Evolutionary conservation across 2,329 filamentous ascomycete species (phyloP), one percentile per base, ranked within the genome.

Genomic region (Neofusicoccum laricinum): DNA sequence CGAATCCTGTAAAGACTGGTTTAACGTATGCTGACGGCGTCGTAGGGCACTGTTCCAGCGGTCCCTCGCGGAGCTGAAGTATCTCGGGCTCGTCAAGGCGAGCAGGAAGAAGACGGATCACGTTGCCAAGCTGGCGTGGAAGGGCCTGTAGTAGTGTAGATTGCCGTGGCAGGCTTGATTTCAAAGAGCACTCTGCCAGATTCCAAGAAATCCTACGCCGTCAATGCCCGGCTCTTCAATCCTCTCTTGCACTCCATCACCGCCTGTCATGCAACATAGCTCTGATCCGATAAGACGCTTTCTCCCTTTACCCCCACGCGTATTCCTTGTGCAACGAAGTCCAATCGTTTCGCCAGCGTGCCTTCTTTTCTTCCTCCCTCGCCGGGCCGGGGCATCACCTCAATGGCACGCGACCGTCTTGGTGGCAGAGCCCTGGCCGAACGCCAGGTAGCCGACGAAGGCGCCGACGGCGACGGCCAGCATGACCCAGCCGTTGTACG

Each of bases 401-500:
- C 30, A 98, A 80, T 99, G 94, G 76, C 95, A 99, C 48, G 94
- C 93, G 68, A 92, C 93, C 67, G 92, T 89, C 83, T 96, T 97
- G 32, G 89, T 89, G 7, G 89, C 86, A 0, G 88, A 87, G 62
- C 83, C 82, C 64, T 87, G 85, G 15, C 91, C 90, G 79, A 97
- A 99, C 49, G 90, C 71, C 66, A 97, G 75, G 75, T 96, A 97
- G 48, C 95, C 95, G 49, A 96, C 77, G 69, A 96, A 96, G 0
- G 94, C 93, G 15, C 95, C 95, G 10, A 96, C 81, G 0, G 90
- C 90, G 15, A 98, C 93, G 2, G 94, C 86, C 69, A 96, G 79
- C 95, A 99, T 99, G 70, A 99, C 88, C 89, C 91, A 96, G 64
- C 95, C 95, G 73, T 99, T 99, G 80, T 99, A 99, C n/a, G 95